Evolutionary conservation across 345 rosid genomes (phyloP).

Genomic region (Anastatica hierochuntica): DNA sequence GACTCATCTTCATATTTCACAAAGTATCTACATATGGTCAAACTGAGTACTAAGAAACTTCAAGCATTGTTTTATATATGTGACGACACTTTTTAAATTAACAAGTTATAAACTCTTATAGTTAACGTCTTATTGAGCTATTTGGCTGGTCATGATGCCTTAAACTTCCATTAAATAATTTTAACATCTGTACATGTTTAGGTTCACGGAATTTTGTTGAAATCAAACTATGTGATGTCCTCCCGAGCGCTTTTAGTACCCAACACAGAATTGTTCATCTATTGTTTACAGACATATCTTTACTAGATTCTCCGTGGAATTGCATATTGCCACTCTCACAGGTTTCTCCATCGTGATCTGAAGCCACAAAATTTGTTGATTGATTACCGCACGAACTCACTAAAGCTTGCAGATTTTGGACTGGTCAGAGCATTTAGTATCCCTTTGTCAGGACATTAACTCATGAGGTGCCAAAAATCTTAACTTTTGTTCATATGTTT

Average conservation of each 20-base stretch:
- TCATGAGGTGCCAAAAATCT: conserved; percentile 88
- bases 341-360: conserved; percentile 97
- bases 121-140: neutral
- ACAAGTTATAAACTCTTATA: conserved; percentile 1
- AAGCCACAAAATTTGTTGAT: conserved; percentile 95
- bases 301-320: conserved; percentile 94
- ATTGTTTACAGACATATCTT: conserved; percentile 62
- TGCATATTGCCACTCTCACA: conserved; percentile 96
- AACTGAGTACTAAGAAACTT: conserved; percentile 53
- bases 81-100: neutral
- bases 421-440: conserved; percentile 96
- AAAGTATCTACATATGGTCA: conserved; percentile 62
- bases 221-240: neutral
- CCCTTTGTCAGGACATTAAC: conserved; percentile 99
- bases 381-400: conserved; percentile 77
- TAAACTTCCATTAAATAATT: neutral
- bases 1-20: conserved; percentile 86
- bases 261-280: conserved; percentile 6
- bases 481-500: neutral
- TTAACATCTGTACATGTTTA: conserved; percentile 1
- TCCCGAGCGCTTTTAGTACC: neutral
- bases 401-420: conserved; percentile 98
- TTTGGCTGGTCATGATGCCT: neutral
- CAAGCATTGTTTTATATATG: too few species aligned
- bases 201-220: neutral